phyloP scores from a whole-genome alignment of 345 rosid species.

The Rhizophora mangle region DNA sequence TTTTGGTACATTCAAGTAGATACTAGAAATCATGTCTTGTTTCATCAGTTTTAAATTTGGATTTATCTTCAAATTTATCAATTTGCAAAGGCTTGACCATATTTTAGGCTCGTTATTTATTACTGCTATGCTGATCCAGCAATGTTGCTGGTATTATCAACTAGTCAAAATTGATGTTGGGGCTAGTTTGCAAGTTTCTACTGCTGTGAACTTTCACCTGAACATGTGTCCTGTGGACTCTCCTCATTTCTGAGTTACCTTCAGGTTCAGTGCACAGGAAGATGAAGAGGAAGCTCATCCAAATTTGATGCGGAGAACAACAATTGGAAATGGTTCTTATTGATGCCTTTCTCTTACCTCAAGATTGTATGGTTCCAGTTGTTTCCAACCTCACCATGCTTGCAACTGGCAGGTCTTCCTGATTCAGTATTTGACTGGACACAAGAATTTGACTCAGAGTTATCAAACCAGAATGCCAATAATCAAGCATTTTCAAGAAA shows the following conservation, averaged over 20 bases:
- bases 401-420: constrained; percentile 67
- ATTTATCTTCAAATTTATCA: background rate
- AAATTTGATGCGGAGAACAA: constrained; percentile 71
- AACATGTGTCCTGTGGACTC: background rate
- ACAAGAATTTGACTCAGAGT: constrained; percentile 64
- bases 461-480: constrained; percentile 63
- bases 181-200: background rate
- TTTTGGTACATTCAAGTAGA: constrained; percentile 8
- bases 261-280: constrained; percentile 83
- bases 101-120: background rate
- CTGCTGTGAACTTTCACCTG: background rate
- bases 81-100: background rate
- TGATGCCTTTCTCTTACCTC: constrained; percentile 15
- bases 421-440: constrained; percentile 91
- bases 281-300: constrained; percentile 70
- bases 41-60: background rate
- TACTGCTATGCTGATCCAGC: background rate
- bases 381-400: constrained; percentile 23
- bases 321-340: constrained; percentile 87
- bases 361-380: constrained; percentile 20
- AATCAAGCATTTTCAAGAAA: constrained; percentile 94
- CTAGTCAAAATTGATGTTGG: constrained; percentile 1
- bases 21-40: background rate
- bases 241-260: constrained; percentile 9
- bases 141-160: background rate